Base-by-base conservation (phyloP, 1,284 basidiomycete genomes). In the Puccinia coronata region DNA sequence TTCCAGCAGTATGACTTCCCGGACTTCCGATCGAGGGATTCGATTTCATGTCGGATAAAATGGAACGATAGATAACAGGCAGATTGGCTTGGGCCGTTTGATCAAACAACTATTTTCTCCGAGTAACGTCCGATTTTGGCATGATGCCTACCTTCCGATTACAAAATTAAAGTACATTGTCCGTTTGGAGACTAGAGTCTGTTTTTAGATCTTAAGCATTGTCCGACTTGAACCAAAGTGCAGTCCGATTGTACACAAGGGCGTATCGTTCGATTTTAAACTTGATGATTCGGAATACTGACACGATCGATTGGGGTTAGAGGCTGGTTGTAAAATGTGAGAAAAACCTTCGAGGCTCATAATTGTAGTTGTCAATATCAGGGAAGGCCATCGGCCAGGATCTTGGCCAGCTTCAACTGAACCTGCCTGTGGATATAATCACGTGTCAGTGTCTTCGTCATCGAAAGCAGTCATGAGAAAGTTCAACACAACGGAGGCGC, bases 381-480 rank as follows among this genome's bases (percentile, higher is more conserved):
- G 39, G 63, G 39, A 25, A 67, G 23, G 36, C 69, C 69, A 53
- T 71, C 51, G 25, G 69, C 69, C 31, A 71, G 31, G 41, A 71
- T 53, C 49, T 71, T 71, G 47, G 69, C 69, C 43, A 71, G 28
- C 28, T 71, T 71, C 28, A 71, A 71, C 28, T 71, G 69, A 34
- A 71, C 69, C n/a, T 71, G 69, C 31, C 69, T 71, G 14, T 11
- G 36, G 25, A 9, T 34, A 31, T 39, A n/a, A 71, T n/a, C 47
- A 71, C 20, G 23, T 20, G 28, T 70, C 28, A 49, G 25, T 20
- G 53, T 49, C 34, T 39, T 28, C 43, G 6, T 70, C 18, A 23
- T 23, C 31, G 16, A 34, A 31, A 12, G 23, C 31, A n/a, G n/a
- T n/a, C n/a, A n/a, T n/a, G 18, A 28, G 9, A 36, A 25, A 67